Conservation (phyloP, 805 yeast genomes). For the Metschnikowia anglica region DNA sequence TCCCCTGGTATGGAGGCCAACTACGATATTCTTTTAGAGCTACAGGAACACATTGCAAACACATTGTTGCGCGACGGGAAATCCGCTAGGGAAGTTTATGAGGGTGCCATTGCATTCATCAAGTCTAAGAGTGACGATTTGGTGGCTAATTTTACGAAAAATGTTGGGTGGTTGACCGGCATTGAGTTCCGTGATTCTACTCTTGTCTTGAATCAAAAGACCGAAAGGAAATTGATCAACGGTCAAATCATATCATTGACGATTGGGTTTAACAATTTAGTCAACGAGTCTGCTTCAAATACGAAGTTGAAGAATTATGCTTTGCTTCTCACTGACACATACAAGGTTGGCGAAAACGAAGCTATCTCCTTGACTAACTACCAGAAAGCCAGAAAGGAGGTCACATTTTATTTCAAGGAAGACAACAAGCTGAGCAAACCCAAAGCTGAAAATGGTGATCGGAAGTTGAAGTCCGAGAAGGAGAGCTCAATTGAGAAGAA, state of each 20-base stretch:
- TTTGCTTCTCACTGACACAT: constrained; percentile 76
- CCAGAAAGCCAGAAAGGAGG: constrained; percentile 67
- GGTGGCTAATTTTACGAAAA: constrained; percentile 63
- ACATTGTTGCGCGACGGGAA: constrained; percentile 63
- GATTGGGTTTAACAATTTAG: constrained; percentile 70
- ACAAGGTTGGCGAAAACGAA: constrained; percentile 61
- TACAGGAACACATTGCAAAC: constrained; percentile 64
- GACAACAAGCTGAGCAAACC: constrained; percentile 50
- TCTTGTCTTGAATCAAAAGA: constrained; percentile 69
- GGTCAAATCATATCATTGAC: constrained; percentile 76
- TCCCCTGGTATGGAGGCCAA: constrained; percentile 72
- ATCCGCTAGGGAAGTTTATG: constrained; percentile 64
- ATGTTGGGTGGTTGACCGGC: constrained; percentile 86
- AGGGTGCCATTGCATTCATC: constrained; percentile 59
- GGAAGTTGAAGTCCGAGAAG: constrained; percentile 39
- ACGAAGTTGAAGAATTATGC: constrained; percentile 61
- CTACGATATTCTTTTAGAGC: constrained; percentile 70
- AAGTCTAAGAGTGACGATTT: constrained; percentile 63
- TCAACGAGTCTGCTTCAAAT: constrained; percentile 45
- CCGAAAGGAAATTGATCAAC: constrained; percentile 62
- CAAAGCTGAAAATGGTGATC: constrained; percentile 20
- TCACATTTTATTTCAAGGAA: constrained; percentile 80
- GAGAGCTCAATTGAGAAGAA: constrained; percentile 34
- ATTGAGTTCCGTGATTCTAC: constrained; percentile 83
- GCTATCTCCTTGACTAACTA: constrained; percentile 71